Base-by-base conservation (phyloP, 2,329 filamentous ascomycete species). In the Penicillium sp. region DNA sequence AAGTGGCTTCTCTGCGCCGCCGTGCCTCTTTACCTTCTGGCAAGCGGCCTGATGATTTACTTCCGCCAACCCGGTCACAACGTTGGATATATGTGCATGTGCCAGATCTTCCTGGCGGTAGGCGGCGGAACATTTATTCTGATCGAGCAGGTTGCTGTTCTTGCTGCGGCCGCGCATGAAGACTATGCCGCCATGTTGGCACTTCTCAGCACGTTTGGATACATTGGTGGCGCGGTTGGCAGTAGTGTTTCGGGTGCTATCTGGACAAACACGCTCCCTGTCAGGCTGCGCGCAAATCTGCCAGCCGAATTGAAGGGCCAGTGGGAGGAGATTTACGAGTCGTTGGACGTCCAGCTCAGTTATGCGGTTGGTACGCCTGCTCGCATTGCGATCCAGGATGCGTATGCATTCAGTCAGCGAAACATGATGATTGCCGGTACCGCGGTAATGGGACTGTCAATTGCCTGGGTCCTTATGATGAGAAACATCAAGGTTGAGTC, bases 211-310 rank as follows among this genome's bases (percentile, higher is more conserved):
- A 76, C 87, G 8, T 82, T 85, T 47, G 76, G 79, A 38, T 80
- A 77, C 50, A 74, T 87, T 8, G 85, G 84, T 21, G 78, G 76
- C 11, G 81, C 82, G 0, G 70, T 85, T 9, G 84, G 84, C 1
- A 75, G 72, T 8, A 79, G 83, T 11, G 79, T 88, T 43, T 79
- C 84, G 1, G 78, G 78, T 0, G 84, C 84, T 23, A 85, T 88
- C 63, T 88, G 84, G 84, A 83, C 80, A 0, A 78, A 81, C 55
- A 80, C 81, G 0, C 82, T 87, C 68, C 77, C 76, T 4, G 67
- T 70, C 5, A 76, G 76, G 0, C 74, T 87, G 7, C 60, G 58
- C 19, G 66, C 70, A 44, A 73, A 79, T 52, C 72, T 85, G 0
- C 82, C 83, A 11, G 46, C 40, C 0, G 59, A 60, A 5, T 50